phyloP scores from a whole-genome alignment of 345 rosid genomes.

The Murraya paniculata region DNA sequence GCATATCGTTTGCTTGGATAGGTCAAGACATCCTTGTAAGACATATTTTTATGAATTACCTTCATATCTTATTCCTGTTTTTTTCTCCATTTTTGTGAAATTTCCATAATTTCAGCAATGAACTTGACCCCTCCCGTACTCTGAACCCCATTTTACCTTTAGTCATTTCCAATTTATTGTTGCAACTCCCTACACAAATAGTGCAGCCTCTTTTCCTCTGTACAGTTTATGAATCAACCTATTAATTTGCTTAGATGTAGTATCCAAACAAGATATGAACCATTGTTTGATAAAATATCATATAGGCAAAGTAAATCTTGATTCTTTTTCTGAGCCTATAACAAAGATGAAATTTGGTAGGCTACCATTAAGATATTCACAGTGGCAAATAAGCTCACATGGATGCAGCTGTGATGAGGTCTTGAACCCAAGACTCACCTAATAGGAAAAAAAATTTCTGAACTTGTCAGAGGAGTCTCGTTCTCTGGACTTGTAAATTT shows the following conservation, averaged over 20 bases:
- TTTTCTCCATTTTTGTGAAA: neutral
- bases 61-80: neutral
- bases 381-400: neutral
- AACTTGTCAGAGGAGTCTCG: neutral
- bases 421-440: neutral
- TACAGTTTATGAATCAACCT: neutral
- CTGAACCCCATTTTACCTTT: neutral
- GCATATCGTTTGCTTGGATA: slow-evolving; percentile 78
- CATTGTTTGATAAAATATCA: neutral
- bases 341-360: neutral
- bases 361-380: neutral
- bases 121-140: neutral
- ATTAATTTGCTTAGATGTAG: neutral
- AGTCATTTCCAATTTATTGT: neutral
- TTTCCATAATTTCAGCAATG: neutral
- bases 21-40: slow-evolving; percentile 99
- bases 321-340: neutral
- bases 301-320: neutral
- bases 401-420: neutral
- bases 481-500: neutral
- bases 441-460: neutral
- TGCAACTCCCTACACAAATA: neutral
- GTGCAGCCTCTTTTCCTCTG: neutral
- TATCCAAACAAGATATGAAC: neutral
- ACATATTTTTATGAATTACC: slow-evolving; percentile 2